Evolutionary conservation across 2,329 filamentous ascomycete genomes (phyloP).

Genomic region (Dactylellina sp.): DNA sequence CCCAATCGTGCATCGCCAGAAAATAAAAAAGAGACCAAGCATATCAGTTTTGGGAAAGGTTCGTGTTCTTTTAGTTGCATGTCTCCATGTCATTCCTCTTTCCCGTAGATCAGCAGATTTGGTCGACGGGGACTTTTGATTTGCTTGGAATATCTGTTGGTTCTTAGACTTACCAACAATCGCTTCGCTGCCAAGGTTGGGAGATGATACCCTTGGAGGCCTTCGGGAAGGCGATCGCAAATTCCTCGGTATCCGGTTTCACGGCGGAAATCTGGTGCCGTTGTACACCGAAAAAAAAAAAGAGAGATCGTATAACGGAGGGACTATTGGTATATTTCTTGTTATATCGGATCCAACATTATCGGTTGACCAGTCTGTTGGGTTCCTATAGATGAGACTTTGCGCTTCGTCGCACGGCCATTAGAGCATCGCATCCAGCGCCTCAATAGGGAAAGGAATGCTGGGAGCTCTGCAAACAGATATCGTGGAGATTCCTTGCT

Average conservation of each 20-base stretch:
- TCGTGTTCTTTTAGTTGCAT: conserved; percentile 39
- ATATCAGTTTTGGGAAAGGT: conserved; percentile 55
- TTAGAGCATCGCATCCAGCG: neutral
- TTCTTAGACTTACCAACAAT: conserved; percentile 26
- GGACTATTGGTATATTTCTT: no score
- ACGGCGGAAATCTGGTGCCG: conserved; percentile 37
- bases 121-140: conserved; percentile 50
- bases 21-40: conserved; percentile 15
- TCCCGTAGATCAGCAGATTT: conserved; percentile 35
- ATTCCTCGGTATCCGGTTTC: conserved; percentile 24
- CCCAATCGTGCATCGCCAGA: conserved; percentile 33
- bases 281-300: neutral
- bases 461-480: conserved; percentile 41
- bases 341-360: neutral
- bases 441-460: neutral
- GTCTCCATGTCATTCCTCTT: conserved; percentile 21
- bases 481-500: conserved; percentile 35
- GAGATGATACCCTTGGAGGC: conserved; percentile 3
- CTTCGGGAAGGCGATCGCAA: conserved; percentile 33
- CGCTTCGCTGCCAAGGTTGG: conserved; percentile 20
- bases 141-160: conserved; percentile 13
- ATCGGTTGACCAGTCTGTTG: neutral
- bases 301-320: conserved; percentile 27
- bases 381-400: neutral
- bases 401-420: conserved; percentile 1